phyloP scores from a whole-genome alignment of 495 filamentous ascomycete species.

The Tirmania nivea region DNA sequence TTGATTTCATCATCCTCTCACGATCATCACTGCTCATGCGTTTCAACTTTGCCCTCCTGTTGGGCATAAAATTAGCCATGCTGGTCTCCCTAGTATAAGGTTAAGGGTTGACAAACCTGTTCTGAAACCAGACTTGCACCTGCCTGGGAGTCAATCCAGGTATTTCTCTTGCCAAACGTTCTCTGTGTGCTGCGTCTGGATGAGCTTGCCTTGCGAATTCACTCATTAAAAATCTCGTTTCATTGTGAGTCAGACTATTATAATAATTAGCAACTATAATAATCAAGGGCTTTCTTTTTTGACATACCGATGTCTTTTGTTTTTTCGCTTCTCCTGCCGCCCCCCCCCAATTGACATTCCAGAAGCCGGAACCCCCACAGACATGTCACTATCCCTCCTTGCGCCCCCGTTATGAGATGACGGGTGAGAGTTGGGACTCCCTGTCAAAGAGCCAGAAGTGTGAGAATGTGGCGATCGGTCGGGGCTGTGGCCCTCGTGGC shows the following conservation, averaged over 20 bases:
- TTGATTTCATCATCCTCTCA: slow-evolving; percentile 81
- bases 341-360: slow-evolving; percentile 29
- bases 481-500: slow-evolving; percentile 13
- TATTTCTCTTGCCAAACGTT: slow-evolving; percentile 75
- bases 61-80: slow-evolving; percentile 14
- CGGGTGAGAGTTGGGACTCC: slow-evolving; percentile 16
- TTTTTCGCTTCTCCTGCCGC: slow-evolving; percentile 67
- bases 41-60: slow-evolving; percentile 84
- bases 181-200: slow-evolving; percentile 81
- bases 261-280: background rate
- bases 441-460: slow-evolving; percentile 17
- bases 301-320: slow-evolving; percentile 40
- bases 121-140: slow-evolving; percentile 98
- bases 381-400: slow-evolving; percentile 10
- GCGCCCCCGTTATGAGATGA: slow-evolving; percentile 15
- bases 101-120: slow-evolving; percentile 40
- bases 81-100: background rate
- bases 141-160: slow-evolving; percentile 82
- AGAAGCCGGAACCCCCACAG: slow-evolving; percentile 3
- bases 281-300: slow-evolving; percentile 2
- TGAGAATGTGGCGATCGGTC: slow-evolving; percentile 17
- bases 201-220: slow-evolving; percentile 92
- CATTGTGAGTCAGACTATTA: slow-evolving; percentile 74
- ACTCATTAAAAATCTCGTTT: slow-evolving; percentile 92
- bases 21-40: slow-evolving; percentile 80